Evolutionary conservation across 108 stramenopile genomes (phyloP).

Genomic region (Licmophora abbreviata): DNA sequence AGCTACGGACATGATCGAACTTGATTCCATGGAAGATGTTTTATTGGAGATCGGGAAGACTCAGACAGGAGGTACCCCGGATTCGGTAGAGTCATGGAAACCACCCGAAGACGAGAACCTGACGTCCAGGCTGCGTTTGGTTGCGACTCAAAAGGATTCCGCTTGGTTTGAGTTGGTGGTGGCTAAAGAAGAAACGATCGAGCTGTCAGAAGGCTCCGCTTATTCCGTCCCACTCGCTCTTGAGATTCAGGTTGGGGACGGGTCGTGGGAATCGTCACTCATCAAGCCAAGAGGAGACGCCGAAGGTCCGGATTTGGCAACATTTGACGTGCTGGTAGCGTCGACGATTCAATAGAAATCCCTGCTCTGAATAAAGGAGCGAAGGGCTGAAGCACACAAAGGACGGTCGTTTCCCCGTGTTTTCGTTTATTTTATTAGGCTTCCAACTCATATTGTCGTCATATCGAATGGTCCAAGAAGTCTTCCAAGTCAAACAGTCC

Average conservation of each 20-base stretch:
- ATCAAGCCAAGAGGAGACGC: slow-evolving; percentile 26
- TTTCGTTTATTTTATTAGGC: too few species aligned
- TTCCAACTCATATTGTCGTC: too few species aligned
- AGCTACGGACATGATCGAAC: slow-evolving; percentile 31
- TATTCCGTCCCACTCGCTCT: slow-evolving; percentile 51
- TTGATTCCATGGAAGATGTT: slow-evolving; percentile 54
- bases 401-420: too few species aligned
- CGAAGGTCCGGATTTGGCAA: slow-evolving; percentile 15
- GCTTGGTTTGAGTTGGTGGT: slow-evolving; percentile 55
- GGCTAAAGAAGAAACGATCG: not conserved
- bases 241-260: slow-evolving; percentile 71
- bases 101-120: slow-evolving; percentile 38
- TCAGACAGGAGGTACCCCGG: too few species aligned
- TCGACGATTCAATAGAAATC: slow-evolving; percentile 12
- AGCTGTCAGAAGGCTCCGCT: not conserved
- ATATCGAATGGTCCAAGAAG: too few species aligned
- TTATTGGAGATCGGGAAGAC: slow-evolving; percentile 59
- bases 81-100: too few species aligned
- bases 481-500: too few species aligned
- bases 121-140: slow-evolving; percentile 18
- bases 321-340: slow-evolving; percentile 25
- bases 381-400: too few species aligned
- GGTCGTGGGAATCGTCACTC: slow-evolving; percentile 77
- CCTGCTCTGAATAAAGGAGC: not conserved
- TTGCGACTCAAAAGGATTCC: slow-evolving; percentile 35